Percentiles rank a stretch among this genome's conserved stretches.
Conservation (phyloP, 768 basidiomycete species). For the Tulasnella calospora region DNA sequence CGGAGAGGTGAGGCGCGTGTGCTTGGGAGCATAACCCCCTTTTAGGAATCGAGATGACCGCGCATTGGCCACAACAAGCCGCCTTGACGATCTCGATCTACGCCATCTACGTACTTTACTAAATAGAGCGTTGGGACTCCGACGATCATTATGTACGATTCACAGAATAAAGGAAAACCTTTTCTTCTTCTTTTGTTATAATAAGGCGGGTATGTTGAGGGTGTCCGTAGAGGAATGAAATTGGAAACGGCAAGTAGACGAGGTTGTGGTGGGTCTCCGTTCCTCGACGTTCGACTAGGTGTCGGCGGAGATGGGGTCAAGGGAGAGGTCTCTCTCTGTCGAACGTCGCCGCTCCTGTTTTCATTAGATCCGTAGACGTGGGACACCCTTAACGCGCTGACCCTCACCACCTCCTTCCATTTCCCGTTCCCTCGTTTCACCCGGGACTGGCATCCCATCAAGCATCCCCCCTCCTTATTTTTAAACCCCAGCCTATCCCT, state of each 20-base stretch:
- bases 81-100: not conserved
- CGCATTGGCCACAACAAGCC: not conserved
- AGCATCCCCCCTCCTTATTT: not conserved
- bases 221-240: not conserved
- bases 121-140: not conserved
- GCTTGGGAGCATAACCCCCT: not conserved
- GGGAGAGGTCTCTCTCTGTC: not conserved
- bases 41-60: not conserved
- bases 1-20: not conserved
- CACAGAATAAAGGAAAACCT: no score
- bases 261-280: not conserved
- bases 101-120: not conserved
- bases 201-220: not conserved
- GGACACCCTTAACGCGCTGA: not conserved
- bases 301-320: slow-evolving; percentile 1
- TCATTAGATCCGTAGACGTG: not conserved
- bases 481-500: not conserved
- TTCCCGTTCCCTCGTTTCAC: slow-evolving; percentile 3
- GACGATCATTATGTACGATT: not conserved
- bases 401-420: not conserved
- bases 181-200: not conserved
- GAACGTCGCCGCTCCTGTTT: not conserved
- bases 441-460: not conserved
- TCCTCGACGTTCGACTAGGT: not conserved
- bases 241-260: slow-evolving; percentile 3